Evolutionary conservation across 768 basidiomycete species (phyloP).

Genomic region (Lactifluus subvellereus): DNA sequence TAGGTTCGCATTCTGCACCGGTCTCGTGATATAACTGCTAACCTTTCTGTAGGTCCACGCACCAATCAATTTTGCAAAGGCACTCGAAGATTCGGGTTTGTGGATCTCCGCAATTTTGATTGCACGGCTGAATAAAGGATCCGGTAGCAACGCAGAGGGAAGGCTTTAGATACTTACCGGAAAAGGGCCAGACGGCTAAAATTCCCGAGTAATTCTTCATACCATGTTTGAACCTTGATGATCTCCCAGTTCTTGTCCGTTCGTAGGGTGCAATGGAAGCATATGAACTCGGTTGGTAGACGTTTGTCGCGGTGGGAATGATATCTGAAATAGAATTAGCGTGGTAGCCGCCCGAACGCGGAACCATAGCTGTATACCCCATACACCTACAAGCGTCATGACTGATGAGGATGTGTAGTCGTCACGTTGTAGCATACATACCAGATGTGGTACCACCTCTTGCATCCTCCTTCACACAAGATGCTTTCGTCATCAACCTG

Average conservation of each 20-base stretch:
- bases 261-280: slow-evolving; percentile 55
- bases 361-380: slow-evolving; percentile 37
- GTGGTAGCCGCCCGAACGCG: background rate
- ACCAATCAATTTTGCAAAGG: slow-evolving; percentile 62
- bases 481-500: slow-evolving; percentile 46
- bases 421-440: slow-evolving; percentile 30
- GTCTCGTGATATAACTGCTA: slow-evolving; percentile 5
- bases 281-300: slow-evolving; percentile 56
- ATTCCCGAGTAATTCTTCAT: slow-evolving; percentile 53
- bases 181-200: slow-evolving; percentile 68
- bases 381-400: slow-evolving; percentile 43
- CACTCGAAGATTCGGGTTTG: slow-evolving; percentile 37
- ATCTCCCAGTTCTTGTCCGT: slow-evolving; percentile 62
- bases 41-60: slow-evolving; percentile 23
- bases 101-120: slow-evolving; percentile 61
- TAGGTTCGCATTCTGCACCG: slow-evolving; percentile 44
- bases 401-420: background rate
- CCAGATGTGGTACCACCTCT: slow-evolving; percentile 74
- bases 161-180: slow-evolving; percentile 39
- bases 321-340: slow-evolving; percentile 39
- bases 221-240: slow-evolving; percentile 49
- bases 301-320: slow-evolving; percentile 53
- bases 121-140: slow-evolving; percentile 43
- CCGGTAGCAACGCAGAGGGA: background rate
- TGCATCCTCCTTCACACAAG: slow-evolving; percentile 69